Conservation (phyloP, 179 eudicot species). For the Gypsophila paniculata region DNA sequence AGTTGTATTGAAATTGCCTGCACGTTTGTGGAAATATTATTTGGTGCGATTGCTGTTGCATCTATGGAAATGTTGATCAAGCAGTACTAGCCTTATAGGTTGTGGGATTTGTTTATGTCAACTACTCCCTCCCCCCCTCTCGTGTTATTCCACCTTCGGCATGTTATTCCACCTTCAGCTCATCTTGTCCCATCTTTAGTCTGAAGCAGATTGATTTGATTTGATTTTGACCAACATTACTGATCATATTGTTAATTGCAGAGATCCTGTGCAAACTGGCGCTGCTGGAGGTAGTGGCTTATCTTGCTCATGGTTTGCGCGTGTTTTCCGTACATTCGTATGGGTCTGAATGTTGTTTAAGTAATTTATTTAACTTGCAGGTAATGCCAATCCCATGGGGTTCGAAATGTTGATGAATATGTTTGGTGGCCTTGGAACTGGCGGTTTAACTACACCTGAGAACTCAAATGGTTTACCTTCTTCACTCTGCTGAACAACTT, state of each 20-base stretch:
- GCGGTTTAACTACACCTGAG: conserved; percentile 55
- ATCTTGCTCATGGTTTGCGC: background rate
- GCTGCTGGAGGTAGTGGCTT: conserved; percentile 52
- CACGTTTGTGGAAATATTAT: background rate
- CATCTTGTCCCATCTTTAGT: background rate
- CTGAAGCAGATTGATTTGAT: background rate
- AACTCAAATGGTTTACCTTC: conserved; percentile 48
- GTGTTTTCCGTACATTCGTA: background rate
- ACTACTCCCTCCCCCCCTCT: background rate
- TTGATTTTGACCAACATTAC: background rate
- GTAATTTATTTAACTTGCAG: conserved; percentile 26
- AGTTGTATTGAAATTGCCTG: background rate
- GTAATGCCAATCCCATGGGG: conserved; percentile 58
- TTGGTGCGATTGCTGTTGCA: background rate
- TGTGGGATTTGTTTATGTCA: background rate
- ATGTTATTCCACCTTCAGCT: background rate
- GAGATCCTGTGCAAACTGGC: conserved; percentile 58
- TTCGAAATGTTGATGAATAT: conserved; percentile 85
- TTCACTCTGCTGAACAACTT: background rate
- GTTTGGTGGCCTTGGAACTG: conserved; percentile 93
- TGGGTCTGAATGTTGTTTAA: background rate
- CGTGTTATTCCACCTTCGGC: background rate
- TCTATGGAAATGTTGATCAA: too few species aligned
- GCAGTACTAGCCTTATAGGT: background rate
- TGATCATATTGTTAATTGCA: conserved; percentile 26